Percentiles rank a stretch among this genome's conserved stretches.
Conservation (phyloP, 108 stramenopile species). For the Chaetoceros muelleri region DNA sequence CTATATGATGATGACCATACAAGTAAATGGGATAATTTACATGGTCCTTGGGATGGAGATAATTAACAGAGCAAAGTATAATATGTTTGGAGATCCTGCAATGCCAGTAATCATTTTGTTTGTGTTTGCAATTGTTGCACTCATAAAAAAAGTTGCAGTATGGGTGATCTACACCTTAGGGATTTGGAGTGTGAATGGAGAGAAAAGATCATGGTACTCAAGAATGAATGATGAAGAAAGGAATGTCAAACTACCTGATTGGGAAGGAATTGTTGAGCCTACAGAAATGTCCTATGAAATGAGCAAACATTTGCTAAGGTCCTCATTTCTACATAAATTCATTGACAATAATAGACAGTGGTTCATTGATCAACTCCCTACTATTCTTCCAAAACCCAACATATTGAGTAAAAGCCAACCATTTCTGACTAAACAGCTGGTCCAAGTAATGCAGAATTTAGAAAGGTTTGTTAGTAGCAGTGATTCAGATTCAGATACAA, state of each 20-base stretch:
- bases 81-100: constrained; percentile 67
- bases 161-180: constrained; percentile 41
- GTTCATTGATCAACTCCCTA: constrained; percentile 65
- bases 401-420: constrained; percentile 57
- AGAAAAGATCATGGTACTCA: constrained; percentile 55
- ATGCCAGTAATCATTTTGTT: constrained; percentile 28
- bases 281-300: constrained; percentile 55
- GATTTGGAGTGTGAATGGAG: constrained; percentile 61
- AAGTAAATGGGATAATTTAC: constrained; percentile 64
- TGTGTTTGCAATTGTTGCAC: constrained; percentile 16
- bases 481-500: constrained; percentile 49
- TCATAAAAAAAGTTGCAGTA: constrained; percentile 24
- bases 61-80: constrained; percentile 61
- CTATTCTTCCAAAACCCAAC: constrained; percentile 68
- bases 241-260: constrained; percentile 22
- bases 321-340: constrained; percentile 82
- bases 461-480: constrained; percentile 50
- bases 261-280: constrained; percentile 34
- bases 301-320: constrained; percentile 62
- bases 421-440: constrained; percentile 69
- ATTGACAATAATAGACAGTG: constrained; percentile 74
- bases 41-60: constrained; percentile 64
- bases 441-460: constrained; percentile 45
- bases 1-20: constrained; percentile 70
- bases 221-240: constrained; percentile 10